Evolutionary conservation across 192 early-diverging fungal genomes (phyloP).

Genomic region (Gigaspora rosea): DNA sequence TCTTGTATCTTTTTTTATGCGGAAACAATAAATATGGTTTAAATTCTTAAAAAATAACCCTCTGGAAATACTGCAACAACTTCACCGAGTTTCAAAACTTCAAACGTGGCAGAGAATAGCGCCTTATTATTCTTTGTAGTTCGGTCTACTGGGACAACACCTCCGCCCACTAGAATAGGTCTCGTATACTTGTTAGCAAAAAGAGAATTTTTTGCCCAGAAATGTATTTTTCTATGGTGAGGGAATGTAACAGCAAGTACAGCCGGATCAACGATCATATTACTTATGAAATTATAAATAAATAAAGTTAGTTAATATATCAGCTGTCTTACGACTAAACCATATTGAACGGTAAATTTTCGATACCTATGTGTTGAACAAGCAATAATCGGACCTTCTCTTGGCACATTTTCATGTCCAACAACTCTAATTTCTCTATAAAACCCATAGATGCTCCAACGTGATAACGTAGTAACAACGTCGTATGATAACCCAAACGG

Average conservation of each 20-base stretch:
- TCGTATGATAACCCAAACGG: slow-evolving; percentile 46
- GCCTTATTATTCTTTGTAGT: slow-evolving; percentile 49
- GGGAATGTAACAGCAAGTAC: slow-evolving; percentile 45
- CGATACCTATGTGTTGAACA: slow-evolving; percentile 36
- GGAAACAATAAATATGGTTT: neutral
- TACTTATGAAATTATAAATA: slow-evolving; percentile 29
- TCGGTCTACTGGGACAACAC: slow-evolving; percentile 55
- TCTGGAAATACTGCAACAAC: slow-evolving; percentile 55
- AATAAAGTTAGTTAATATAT: neutral
- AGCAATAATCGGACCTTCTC: slow-evolving; percentile 42
- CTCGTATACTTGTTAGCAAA: slow-evolving; percentile 40
- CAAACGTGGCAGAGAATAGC: slow-evolving; percentile 46
- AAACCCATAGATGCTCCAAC: slow-evolving; percentile 42
- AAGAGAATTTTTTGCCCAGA: slow-evolving; percentile 56
- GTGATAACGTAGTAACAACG: slow-evolving; percentile 36
- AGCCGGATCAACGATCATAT: slow-evolving; percentile 56
- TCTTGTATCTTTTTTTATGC: neutral
- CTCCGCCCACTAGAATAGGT: slow-evolving; percentile 38
- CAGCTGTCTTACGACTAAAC: neutral
- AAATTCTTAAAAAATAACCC: slow-evolving; percentile 36
- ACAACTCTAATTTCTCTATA: slow-evolving; percentile 43
- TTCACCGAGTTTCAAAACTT: slow-evolving; percentile 47
- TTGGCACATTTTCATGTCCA: slow-evolving; percentile 40
- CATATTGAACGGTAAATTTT: neutral
- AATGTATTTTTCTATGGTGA: slow-evolving; percentile 45